These are phyloP conservation scores for Blastomyces percursus DNA, from an alignment of 2,329 filamentous ascomycete genomes.

Conservation along the genomic window DNA sequence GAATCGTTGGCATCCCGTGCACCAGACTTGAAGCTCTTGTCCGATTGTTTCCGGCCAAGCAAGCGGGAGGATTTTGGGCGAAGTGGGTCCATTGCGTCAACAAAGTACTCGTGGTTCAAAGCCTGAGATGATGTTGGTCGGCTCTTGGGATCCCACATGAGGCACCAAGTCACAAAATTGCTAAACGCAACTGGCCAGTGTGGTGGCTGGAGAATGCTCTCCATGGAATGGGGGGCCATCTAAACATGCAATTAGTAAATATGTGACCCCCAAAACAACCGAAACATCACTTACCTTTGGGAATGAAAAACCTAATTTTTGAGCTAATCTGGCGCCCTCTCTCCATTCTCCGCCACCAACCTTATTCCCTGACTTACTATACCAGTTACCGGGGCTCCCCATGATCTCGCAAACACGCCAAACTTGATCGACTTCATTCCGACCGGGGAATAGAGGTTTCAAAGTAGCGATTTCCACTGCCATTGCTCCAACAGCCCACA, in stretches of 20 bases:
- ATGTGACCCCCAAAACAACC: background rate
- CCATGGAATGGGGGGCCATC: slow-evolving; percentile 96
- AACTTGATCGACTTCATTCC: slow-evolving; percentile 97
- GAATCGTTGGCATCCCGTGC: slow-evolving; percentile 52
- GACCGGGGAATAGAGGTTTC: slow-evolving; percentile 92
- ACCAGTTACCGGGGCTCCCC: slow-evolving; percentile 97
- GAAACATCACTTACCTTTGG: slow-evolving; percentile 56
- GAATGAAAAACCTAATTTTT: slow-evolving; percentile 96
- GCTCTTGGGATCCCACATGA: slow-evolving; percentile 96
- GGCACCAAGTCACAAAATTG: slow-evolving; percentile 93
- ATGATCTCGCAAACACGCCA: slow-evolving; percentile 99
- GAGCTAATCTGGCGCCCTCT: slow-evolving; percentile 80
- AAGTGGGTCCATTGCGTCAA: slow-evolving; percentile 81
- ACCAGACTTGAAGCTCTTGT: slow-evolving; percentile 53
- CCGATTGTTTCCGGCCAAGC: slow-evolving; percentile 81
- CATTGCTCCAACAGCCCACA: slow-evolving; percentile 98
- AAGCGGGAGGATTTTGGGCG: slow-evolving; percentile 83
- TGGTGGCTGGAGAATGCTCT: slow-evolving; percentile 78
- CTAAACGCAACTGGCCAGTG: slow-evolving; percentile 84
- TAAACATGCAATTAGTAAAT: slow-evolving; percentile 25
- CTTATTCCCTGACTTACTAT: slow-evolving; percentile 69
- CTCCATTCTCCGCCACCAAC: slow-evolving; percentile 97
- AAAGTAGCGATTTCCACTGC: slow-evolving; percentile 93
- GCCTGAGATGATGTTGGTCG: slow-evolving; percentile 88
- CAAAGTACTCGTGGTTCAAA: slow-evolving; percentile 89